Percentiles rank a stretch among this genome's conserved stretches.
These are phyloP conservation scores for Neurospora sp. DNA, from an alignment of 495 filamentous ascomycete genomes.

Conservation along the genomic window DNA sequence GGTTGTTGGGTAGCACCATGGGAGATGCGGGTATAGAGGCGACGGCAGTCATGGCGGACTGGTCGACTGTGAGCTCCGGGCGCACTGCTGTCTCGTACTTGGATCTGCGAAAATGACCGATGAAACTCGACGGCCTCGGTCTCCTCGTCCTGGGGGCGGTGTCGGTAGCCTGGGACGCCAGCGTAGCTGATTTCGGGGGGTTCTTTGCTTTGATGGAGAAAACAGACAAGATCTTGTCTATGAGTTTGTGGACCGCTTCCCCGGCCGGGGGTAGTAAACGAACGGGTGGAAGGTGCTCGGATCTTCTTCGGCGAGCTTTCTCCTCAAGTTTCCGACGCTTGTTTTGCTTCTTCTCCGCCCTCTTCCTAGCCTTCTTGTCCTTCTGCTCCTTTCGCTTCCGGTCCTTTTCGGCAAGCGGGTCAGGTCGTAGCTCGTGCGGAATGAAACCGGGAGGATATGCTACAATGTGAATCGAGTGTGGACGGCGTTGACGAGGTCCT, in stretches of 20 bases:
- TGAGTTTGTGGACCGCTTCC: conserved; percentile 20
- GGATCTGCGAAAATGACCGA: conserved; percentile 16
- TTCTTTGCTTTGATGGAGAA: conserved; percentile 19
- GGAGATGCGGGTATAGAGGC: conserved; percentile 6
- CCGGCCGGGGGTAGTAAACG: conserved; percentile 22
- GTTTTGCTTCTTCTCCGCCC: conserved; percentile 16
- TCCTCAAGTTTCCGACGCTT: conserved; percentile 10
- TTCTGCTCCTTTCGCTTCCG: conserved; percentile 19
- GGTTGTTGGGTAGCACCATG: conserved; percentile 16
- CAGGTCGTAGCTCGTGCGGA: conserved; percentile 37
- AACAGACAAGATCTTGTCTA: conserved; percentile 33
- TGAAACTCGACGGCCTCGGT: conserved; percentile 20
- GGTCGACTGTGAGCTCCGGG: neutral
- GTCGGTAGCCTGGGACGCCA: conserved; percentile 7
- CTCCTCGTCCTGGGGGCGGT: conserved; percentile 2
- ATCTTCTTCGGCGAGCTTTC: conserved; percentile 14
- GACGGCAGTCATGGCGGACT: conserved; percentile 18
- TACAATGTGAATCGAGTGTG: conserved; percentile 46
- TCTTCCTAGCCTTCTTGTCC: conserved; percentile 15
- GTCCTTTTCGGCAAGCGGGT: conserved; percentile 8
- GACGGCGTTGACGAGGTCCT: conserved; percentile 40
- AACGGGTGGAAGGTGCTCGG: conserved; percentile 19
- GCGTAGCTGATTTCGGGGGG: neutral
- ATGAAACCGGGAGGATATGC: conserved; percentile 42
- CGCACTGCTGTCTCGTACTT: neutral